Conservation (phyloP, 1,139 yeast species). For the Hemisphaericaspora xylofermentans region DNA sequence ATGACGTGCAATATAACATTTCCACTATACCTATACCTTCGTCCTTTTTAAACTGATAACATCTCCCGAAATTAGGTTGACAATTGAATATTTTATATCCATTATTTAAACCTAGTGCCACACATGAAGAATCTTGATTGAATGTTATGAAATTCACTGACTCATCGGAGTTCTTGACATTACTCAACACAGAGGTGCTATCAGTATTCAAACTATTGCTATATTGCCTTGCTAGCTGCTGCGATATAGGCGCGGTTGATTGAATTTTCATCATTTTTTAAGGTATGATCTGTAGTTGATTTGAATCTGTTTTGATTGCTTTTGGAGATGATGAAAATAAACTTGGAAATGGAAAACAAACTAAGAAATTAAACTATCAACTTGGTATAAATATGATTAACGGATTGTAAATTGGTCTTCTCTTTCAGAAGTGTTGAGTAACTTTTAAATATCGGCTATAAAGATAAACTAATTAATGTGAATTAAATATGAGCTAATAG, state of each 20-base stretch:
- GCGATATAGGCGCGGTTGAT: conserved; percentile 9
- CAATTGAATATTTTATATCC: conserved; percentile 89
- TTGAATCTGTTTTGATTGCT: background rate
- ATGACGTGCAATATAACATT: conserved; percentile 87
- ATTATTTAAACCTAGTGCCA: conserved; percentile 73
- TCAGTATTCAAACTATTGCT: conserved; percentile 10
- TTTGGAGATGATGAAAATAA: background rate
- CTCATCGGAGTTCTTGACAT: conserved; percentile 10
- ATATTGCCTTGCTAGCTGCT: conserved; percentile 11
- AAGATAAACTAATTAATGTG: too few species aligned
- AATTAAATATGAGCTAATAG: too few species aligned
- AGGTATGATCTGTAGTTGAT: background rate
- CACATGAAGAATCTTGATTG: conserved; percentile 88
- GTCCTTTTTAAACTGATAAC: conserved; percentile 50
- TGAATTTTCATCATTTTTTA: conserved; percentile 12
- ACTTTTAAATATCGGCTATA: too few species aligned
- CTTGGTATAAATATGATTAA: too few species aligned
- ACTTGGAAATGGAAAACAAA: background rate
- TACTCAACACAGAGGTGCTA: conserved; percentile 7
- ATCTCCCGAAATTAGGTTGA: conserved; percentile 78
- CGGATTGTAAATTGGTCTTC: too few species aligned
- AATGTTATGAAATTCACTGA: conserved; percentile 63
- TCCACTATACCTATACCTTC: conserved; percentile 76
- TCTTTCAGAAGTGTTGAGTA: too few species aligned
- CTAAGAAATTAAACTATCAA: too few species aligned